Base-by-base conservation (phyloP, 2,329 filamentous ascomycete genomes). In the Lecanicillium sp. region DNA sequence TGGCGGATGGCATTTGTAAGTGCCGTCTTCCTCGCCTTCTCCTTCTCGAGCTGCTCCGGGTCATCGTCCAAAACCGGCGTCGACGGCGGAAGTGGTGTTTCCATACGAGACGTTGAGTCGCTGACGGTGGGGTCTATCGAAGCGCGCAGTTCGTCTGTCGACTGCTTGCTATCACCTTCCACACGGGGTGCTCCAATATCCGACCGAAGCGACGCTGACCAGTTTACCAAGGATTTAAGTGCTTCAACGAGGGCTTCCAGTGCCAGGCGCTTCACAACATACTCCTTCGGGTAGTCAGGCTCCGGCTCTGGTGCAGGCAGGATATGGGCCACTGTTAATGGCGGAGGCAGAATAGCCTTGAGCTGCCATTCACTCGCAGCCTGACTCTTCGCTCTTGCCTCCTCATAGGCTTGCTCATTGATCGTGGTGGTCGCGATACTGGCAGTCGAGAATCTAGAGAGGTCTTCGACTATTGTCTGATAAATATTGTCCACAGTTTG, bases 401-500 rank as follows among this genome's bases (percentile, higher is more conserved):
- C 90, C 55, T 90, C 84, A 48, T 90, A 97, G 27, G 81, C 77
- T 54, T 94, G 85, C 57, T 96, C 87, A 49, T 95, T 85, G 22
- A 79, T 61, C 2, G 83, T 68, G 3, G 80, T 87, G 29, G 95
- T 78, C 9, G 79, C 60, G 4, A 95, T 81, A 1, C 89, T 81
- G 9, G 81, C 74, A 38, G 84, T 92, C 2, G 88, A 86, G 50
- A 95, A 84, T 50, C 83, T 84, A 22, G 90, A 92, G 14, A 98
- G 68, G 60, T 97, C 88, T 58, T 98, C 94, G 36, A 98, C 89
- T 39, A 97, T 81, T 15, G 77, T 83, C 61, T 98, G 92, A 59
- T 94, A 98, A 61, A 97, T 92, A 60, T 98, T 98, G 63, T 97
- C 90, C 43, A 97, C 77, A 29, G 87, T 88, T 44, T 90, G 77